These are phyloP conservation scores for Vaccinium myrtillus DNA, from an alignment of 148 eudicot genomes.

Conservation along the genomic window DNA sequence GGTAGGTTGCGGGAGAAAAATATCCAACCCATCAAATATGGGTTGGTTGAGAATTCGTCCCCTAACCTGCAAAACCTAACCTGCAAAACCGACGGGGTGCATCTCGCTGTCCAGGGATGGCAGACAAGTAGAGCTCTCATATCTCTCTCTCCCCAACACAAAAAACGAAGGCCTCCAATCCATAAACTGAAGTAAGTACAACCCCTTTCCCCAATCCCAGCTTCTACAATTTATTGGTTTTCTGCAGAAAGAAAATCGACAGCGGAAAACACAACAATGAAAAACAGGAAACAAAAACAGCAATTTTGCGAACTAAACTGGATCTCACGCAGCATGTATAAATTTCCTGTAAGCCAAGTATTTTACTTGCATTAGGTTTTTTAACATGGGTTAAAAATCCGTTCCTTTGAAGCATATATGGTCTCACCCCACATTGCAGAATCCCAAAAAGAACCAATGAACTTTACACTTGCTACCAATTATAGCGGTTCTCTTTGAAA, in stretches of 20 bases:
- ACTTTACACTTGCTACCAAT: slow-evolving; percentile 23
- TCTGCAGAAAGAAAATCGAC: not conserved
- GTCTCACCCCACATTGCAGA: slow-evolving; percentile 20
- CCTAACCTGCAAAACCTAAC: no score
- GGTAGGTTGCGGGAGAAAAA: no score
- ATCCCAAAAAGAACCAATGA: slow-evolving; percentile 34
- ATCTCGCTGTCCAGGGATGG: no score
- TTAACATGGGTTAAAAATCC: not conserved
- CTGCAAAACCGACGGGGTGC: no score
- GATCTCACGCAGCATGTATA: not conserved
- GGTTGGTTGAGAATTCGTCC: no score
- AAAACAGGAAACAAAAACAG: not conserved
- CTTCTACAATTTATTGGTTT: no score
- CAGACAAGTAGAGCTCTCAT: no score
- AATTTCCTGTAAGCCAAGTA: not conserved
- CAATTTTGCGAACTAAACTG: not conserved
- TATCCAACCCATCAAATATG: no score
- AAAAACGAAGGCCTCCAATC: no score
- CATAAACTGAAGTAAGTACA: no score
- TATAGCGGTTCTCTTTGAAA: slow-evolving; percentile 31
- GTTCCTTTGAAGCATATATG: not conserved
- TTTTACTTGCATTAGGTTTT: not conserved
- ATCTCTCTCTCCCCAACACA: no score
- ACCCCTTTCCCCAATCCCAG: no score
- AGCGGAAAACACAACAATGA: not conserved